Evolutionary conservation across 2,329 filamentous ascomycete genomes (phyloP).

Genomic region (Aspergillus ibericus): DNA sequence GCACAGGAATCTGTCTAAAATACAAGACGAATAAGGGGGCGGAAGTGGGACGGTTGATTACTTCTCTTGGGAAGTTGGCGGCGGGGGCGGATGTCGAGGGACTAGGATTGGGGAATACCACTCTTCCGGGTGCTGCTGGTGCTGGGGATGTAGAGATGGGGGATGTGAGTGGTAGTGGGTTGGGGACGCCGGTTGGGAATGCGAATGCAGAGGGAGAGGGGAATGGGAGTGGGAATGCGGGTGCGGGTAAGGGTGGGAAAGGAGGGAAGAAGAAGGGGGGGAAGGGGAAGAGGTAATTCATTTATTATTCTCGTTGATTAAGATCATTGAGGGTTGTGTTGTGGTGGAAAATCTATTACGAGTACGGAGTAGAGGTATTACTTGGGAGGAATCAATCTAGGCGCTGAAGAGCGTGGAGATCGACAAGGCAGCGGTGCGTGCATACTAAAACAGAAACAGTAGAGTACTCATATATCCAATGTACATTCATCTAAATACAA

Average conservation of each 20-base stretch:
- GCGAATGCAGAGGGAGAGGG: conserved; percentile 20
- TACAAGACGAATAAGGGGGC: conserved; percentile 89
- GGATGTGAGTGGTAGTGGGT: too few relatives aligned
- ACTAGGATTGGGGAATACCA: conserved; percentile 31
- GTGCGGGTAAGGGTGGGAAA: conserved; percentile 20
- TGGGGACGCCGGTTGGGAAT: conserved; percentile 16
- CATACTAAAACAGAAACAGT: too few relatives aligned
- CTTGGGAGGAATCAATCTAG: too few relatives aligned
- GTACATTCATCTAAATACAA: conserved; percentile 10
- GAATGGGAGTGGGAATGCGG: conserved; percentile 24
- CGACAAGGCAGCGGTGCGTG: too few relatives aligned
- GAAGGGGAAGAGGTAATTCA: conserved; percentile 66
- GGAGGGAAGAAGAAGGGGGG: conserved; percentile 63
- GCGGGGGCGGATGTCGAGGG: conserved; percentile 65
- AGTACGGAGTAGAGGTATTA: too few relatives aligned
- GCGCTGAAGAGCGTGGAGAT: too few relatives aligned
- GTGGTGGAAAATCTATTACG: too few relatives aligned
- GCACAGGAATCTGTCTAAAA: conserved; percentile 78
- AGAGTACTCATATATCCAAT: conserved; percentile 8
- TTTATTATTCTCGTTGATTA: neutral
- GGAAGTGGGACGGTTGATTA: conserved; percentile 81
- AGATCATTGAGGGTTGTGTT: neutral
- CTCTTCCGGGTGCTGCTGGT: conserved; percentile 24
- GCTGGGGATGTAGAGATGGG: conserved; percentile 33
- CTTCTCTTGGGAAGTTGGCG: conserved; percentile 73